These are phyloP conservation scores for Quercus engelmannii DNA, from an alignment of 306 rosid species.

Conservation along the genomic window DNA sequence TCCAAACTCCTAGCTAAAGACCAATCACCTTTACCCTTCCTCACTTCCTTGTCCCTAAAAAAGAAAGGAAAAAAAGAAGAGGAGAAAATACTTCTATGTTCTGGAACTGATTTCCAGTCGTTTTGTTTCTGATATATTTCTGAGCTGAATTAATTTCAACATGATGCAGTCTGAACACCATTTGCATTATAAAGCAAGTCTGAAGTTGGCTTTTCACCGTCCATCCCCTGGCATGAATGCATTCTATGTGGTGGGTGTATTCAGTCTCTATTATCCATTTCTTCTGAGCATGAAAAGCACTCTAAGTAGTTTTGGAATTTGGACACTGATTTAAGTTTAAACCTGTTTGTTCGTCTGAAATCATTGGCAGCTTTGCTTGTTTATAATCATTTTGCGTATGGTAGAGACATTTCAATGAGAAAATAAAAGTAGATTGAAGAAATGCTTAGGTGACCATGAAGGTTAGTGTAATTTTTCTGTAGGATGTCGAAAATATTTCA, in stretches of 20 bases:
- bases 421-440: neutral
- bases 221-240: constrained; percentile 7
- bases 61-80: neutral
- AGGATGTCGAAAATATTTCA: too few relatives aligned
- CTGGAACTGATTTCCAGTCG: neutral
- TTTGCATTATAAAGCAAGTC: constrained; percentile 13
- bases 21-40: neutral
- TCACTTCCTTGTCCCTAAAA: neutral
- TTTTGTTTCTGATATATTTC: neutral
- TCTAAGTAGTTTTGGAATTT: neutral
- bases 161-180: neutral
- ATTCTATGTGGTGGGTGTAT: constrained; percentile 11
- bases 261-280: neutral
- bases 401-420: constrained; percentile 19
- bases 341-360: neutral
- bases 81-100: neutral
- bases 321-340: neutral
- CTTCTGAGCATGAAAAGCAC: neutral
- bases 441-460: too few relatives aligned
- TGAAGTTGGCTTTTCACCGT: constrained; percentile 5
- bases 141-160: neutral
- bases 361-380: neutral
- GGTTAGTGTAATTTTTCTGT: too few relatives aligned
- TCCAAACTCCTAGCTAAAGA: neutral
- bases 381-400: constrained; percentile 1